Percentiles rank a stretch among this genome's conserved stretches.
Evolutionary conservation across 192 early-diverging fungal species (phyloP).

Genomic region (Piromyces sp.): DNA sequence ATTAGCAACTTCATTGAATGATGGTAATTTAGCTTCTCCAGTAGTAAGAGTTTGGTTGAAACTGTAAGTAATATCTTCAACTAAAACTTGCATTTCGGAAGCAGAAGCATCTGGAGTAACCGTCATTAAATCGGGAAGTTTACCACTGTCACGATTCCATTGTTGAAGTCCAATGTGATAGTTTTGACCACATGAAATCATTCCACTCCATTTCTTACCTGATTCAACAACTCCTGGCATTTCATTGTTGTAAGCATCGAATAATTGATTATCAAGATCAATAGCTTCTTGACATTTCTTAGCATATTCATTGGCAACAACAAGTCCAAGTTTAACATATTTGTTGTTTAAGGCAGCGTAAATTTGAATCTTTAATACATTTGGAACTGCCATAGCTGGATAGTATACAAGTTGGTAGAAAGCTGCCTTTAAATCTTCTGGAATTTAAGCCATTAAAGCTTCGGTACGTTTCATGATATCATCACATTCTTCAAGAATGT

Average conservation of each 20-base stretch:
- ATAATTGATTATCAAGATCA: neutral
- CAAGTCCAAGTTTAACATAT: neutral
- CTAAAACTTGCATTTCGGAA: neutral
- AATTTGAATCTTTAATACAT: slow-evolving; percentile 4
- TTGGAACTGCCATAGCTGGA: slow-evolving; percentile 3
- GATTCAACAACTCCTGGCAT: neutral
- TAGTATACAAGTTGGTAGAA: slow-evolving; percentile 11
- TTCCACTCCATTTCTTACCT: neutral
- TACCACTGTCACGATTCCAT: neutral
- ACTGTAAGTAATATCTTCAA: neutral
- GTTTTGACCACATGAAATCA: neutral
- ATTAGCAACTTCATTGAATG: neutral
- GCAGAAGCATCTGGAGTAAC: neutral
- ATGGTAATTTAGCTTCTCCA: neutral
- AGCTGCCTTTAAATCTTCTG: slow-evolving; percentile 1
- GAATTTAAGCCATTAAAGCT: neutral
- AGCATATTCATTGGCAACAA: slow-evolving; percentile 6
- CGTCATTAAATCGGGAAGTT: neutral
- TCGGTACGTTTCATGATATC: neutral
- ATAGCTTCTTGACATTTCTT: neutral
- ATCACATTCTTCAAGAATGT: neutral
- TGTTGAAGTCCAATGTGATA: neutral
- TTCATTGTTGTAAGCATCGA: neutral
- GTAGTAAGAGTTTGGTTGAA: neutral
- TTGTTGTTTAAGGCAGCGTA: slow-evolving; percentile 1